Evolutionary conservation across 2,329 filamentous ascomycete species (phyloP).

Genomic region (Nigrograna mackinnonii): DNA sequence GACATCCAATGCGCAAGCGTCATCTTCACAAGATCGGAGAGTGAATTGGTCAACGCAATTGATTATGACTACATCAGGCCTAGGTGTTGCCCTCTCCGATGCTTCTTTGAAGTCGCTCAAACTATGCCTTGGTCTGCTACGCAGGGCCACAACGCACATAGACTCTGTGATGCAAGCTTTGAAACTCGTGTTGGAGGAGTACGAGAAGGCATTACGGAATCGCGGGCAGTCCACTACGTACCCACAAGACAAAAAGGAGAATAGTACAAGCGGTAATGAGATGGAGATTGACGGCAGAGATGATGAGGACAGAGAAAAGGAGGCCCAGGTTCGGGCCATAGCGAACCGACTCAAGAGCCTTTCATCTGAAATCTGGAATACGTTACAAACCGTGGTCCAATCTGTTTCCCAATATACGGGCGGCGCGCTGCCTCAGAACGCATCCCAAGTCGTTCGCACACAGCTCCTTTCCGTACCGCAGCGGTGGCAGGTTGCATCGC

Average conservation of each 20-base stretch:
- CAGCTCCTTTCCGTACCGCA: constrained; percentile 85
- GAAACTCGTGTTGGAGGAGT: constrained; percentile 77
- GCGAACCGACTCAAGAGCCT: constrained; percentile 75
- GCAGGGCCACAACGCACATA: constrained; percentile 81
- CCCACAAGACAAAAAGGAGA: constrained; percentile 16
- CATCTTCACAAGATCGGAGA: constrained; percentile 36
- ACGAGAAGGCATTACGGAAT: constrained; percentile 60
- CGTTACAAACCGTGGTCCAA: constrained; percentile 76
- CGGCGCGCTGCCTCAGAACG: constrained; percentile 89
- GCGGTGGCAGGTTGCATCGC: constrained; percentile 75
- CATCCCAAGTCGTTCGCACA: constrained; percentile 76
- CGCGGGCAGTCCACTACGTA: constrained; percentile 24
- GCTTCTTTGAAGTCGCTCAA: constrained; percentile 83
- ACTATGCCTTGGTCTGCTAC: constrained; percentile 80
- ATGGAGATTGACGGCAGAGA: constrained; percentile 5
- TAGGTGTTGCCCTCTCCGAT: constrained; percentile 89
- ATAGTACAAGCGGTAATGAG: constrained; percentile 19
- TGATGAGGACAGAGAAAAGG: constrained; percentile 22
- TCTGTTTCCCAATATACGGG: constrained; percentile 89
- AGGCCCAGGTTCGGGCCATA: constrained; percentile 61
- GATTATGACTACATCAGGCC: constrained; percentile 86
- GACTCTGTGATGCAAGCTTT: constrained; percentile 74
- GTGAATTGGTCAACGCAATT: constrained; percentile 78
- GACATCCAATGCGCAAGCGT: constrained; percentile 14
- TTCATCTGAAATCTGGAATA: constrained; percentile 52